Evolutionary conservation across 2,329 filamentous ascomycete genomes (phyloP).

Genomic region (Trichophaea hybrida): DNA sequence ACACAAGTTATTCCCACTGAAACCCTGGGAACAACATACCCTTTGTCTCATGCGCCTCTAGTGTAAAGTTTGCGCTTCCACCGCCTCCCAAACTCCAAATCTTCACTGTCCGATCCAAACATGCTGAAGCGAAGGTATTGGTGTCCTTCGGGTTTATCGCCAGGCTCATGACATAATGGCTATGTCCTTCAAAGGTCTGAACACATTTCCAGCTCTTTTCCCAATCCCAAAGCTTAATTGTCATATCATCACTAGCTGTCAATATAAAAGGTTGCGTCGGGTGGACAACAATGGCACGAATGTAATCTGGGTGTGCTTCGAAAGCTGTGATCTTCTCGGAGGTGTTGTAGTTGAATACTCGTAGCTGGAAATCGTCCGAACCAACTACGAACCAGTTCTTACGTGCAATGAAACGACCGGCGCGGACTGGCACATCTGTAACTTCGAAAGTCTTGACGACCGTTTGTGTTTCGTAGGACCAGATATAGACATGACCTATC

Average conservation of each 20-base stretch:
- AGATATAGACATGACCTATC: constrained; percentile 91
- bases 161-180: constrained; percentile 91
- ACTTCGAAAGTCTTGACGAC: constrained; percentile 99
- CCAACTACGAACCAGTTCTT: constrained; percentile 99
- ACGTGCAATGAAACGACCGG: constrained; percentile 85
- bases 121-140: constrained; percentile 83
- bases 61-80: constrained; percentile 84
- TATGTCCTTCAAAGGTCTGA: constrained; percentile 90
- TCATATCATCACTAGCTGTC: constrained; percentile 96
- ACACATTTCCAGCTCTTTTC: constrained; percentile 97
- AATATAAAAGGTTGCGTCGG: constrained; percentile 90
- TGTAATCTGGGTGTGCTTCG: constrained; percentile 96
- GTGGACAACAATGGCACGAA: constrained; percentile 89
- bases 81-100: constrained; percentile 85
- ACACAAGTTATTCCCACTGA: background rate
- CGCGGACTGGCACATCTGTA: constrained; percentile 93
- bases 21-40: constrained; percentile 6
- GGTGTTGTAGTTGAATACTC: constrained; percentile 98
- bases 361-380: constrained; percentile 75
- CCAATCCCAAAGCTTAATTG: constrained; percentile 98
- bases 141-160: constrained; percentile 97
- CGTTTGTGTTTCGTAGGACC: constrained; percentile 93
- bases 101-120: constrained; percentile 91
- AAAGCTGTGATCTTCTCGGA: constrained; percentile 96
- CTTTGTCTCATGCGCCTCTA: constrained; percentile 50